phyloP scores from a whole-genome alignment of 2,329 filamentous ascomycete genomes.

The Scedosporium boydii region DNA sequence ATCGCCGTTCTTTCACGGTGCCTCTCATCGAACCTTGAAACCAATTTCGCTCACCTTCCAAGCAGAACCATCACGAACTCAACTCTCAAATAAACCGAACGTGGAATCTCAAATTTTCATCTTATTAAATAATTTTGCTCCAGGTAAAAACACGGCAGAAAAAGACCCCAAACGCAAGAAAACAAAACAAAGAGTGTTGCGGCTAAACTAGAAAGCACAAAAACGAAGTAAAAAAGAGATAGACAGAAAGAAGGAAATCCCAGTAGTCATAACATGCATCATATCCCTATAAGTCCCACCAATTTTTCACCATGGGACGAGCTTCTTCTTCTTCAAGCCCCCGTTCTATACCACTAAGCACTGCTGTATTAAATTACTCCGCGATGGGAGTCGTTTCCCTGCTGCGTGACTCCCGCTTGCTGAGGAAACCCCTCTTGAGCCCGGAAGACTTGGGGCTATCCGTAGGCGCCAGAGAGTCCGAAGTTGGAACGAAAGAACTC shows the following conservation, averaged over 20 bases:
- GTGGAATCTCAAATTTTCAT: not conserved
- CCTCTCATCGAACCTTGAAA: not conserved
- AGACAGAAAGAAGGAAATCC: constrained; percentile 2
- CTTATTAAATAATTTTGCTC: not conserved
- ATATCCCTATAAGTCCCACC: not conserved
- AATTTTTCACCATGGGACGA: not conserved
- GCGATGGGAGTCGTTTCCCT: constrained; percentile 34
- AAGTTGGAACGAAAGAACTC: constrained; percentile 54
- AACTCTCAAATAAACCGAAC: not conserved
- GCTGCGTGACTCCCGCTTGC: constrained; percentile 33
- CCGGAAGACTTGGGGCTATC: constrained; percentile 35
- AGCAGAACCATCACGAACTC: not conserved
- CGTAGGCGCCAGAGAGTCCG: not conserved
- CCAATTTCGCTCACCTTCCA: not conserved
- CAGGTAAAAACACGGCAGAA: not conserved
- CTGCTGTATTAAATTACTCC: constrained; percentile 9
- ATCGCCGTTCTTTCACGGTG: not conserved
- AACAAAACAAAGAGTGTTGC: not conserved
- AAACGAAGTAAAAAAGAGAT: not conserved
- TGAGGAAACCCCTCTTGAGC: constrained; percentile 44
- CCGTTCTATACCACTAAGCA: no score
- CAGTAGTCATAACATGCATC: constrained; percentile 1
- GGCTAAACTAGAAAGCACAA: not conserved
- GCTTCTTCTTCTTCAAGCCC: not conserved
- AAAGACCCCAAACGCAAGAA: not conserved